phyloP scores from a whole-genome alignment of 371 early-diverging fungal species.

The Mucor lusitanicus region DNA sequence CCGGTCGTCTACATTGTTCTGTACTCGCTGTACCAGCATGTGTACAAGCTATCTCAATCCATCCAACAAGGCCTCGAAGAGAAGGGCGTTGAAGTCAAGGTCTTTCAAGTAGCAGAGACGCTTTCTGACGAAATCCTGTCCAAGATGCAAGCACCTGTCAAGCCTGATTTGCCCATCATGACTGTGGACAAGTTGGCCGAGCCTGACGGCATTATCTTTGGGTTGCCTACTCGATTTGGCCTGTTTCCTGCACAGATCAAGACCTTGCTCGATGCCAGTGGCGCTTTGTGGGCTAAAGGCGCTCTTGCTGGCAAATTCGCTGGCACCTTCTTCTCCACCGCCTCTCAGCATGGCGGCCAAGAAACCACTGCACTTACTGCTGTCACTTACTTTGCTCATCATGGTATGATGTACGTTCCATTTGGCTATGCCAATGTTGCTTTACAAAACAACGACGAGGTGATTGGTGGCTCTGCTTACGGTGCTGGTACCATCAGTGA shows the following conservation, averaged over 20 bases:
- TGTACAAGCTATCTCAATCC: conserved; percentile 65
- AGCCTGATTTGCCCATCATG: conserved; percentile 65
- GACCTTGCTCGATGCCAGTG: conserved; percentile 70
- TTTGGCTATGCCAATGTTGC: conserved; percentile 58
- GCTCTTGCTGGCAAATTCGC: conserved; percentile 71
- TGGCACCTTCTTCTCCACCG: conserved; percentile 75
- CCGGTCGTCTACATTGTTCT: conserved; percentile 55
- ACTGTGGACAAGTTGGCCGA: conserved; percentile 56
- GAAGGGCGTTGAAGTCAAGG: background rate
- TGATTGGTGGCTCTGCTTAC: conserved; percentile 73
- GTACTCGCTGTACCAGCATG: conserved; percentile 78
- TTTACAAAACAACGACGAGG: conserved; percentile 41
- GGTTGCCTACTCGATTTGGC: conserved; percentile 63
- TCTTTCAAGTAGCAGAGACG: conserved; percentile 55
- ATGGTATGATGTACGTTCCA: conserved; percentile 84
- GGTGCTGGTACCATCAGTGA: conserved; percentile 68
- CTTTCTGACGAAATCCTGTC: conserved; percentile 61
- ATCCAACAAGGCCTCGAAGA: conserved; percentile 43
- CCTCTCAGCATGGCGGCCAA: conserved; percentile 71
- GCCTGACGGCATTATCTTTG: conserved; percentile 81
- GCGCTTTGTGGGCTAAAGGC: conserved; percentile 69
- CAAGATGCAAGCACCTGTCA: conserved; percentile 72
- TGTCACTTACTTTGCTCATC: conserved; percentile 74
- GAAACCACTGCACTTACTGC: conserved; percentile 72
- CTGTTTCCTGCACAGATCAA: conserved; percentile 75